Evolutionary conservation across 2,329 filamentous ascomycete genomes (phyloP).

Genomic region (Celoporthe dispersa): DNA sequence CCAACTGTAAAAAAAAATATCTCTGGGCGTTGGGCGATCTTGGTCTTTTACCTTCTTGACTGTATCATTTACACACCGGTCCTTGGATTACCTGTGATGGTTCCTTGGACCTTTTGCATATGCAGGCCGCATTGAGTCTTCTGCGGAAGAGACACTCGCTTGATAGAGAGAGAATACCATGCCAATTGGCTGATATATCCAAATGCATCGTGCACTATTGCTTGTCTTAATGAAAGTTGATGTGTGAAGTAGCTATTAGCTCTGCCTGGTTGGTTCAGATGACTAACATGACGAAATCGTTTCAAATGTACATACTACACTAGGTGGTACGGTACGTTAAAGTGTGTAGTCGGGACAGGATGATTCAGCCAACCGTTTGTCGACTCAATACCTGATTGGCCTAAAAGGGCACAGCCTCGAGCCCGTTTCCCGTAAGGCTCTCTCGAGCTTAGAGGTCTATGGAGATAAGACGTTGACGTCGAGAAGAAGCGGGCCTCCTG

Average conservation of each 20-base stretch:
- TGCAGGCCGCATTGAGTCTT: slow-evolving; percentile 13
- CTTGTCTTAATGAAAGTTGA: neutral
- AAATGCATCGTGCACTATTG: neutral
- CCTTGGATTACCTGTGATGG: neutral
- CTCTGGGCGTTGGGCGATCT: slow-evolving; percentile 6
- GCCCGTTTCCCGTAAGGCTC: neutral
- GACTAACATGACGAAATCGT: neutral
- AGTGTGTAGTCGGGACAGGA: neutral
- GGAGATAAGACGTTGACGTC: neutral
- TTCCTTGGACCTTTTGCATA: neutral
- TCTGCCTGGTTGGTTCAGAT: neutral
- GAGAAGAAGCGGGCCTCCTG: neutral
- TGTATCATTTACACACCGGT: neutral
- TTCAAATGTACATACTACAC: neutral
- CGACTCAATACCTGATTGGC: no score
- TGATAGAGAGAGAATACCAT: slow-evolving; percentile 10
- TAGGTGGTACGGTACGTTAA: neutral
- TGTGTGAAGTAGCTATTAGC: neutral
- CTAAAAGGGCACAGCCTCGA: no score
- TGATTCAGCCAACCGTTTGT: neutral
- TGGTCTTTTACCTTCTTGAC: slow-evolving; percentile 2
- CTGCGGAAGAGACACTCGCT: slow-evolving; percentile 15
- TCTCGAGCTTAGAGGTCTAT: neutral
- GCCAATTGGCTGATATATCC: slow-evolving; percentile 5
- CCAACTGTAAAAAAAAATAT: slow-evolving; percentile 15